These are phyloP conservation scores for Penicillium sp. DNA, from an alignment of 2,329 filamentous ascomycete species.

Conservation along the genomic window DNA sequence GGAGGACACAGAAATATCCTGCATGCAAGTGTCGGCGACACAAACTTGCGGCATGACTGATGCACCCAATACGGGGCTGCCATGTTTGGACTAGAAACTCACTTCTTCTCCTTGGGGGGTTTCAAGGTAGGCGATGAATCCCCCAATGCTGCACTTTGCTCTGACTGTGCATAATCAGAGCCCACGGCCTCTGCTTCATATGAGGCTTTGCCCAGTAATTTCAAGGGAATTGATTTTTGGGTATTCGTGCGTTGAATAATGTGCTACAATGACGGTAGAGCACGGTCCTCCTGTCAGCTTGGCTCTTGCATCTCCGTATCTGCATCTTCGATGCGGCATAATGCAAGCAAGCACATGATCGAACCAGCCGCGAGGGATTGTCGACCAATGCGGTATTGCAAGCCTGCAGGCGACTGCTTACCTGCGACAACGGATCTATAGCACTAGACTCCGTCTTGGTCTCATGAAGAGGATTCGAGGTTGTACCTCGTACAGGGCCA, in stretches of 20 bases:
- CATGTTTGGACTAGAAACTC: constrained; percentile 32
- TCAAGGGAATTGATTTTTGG: constrained; percentile 55
- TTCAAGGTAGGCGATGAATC: constrained; percentile 37
- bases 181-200: constrained; percentile 43
- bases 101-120: constrained; percentile 64
- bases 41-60: background rate
- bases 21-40: background rate
- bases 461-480: constrained; percentile 28
- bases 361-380: background rate
- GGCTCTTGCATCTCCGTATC: constrained; percentile 4
- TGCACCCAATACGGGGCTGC: background rate
- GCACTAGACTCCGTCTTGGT: constrained; percentile 42
- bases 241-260: constrained; percentile 68
- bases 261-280: constrained; percentile 46
- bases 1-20: background rate
- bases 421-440: constrained; percentile 68
- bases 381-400: background rate
- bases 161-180: constrained; percentile 33
- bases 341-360: constrained; percentile 6
- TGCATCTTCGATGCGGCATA: background rate
- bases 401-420: constrained; percentile 33
- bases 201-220: constrained; percentile 40
- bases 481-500: constrained; percentile 26
- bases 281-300: constrained; percentile 7
- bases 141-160: constrained; percentile 30